These are phyloP conservation scores for Aleurites moluccanus DNA, from an alignment of 441 rosid species.

Conservation along the genomic window DNA sequence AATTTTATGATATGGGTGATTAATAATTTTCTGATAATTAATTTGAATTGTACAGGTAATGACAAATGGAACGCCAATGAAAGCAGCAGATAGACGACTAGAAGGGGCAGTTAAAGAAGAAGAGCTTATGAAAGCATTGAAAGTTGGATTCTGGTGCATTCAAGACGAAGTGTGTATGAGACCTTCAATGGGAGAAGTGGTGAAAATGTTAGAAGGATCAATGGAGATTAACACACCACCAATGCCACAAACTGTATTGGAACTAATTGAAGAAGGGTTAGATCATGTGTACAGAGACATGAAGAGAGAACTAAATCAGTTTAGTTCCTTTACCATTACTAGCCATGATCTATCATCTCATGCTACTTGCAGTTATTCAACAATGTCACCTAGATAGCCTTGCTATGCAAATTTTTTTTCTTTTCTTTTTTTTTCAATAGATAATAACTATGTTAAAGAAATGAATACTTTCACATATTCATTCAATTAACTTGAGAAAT, in stretches of 20 bases:
- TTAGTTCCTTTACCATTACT: constrained; percentile 51
- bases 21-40: background rate
- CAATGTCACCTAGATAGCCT: constrained; percentile 83
- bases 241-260: constrained; percentile 84
- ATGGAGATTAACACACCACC: constrained; percentile 55
- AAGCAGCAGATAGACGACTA: constrained; percentile 66
- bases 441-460: background rate
- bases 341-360: constrained; percentile 42
- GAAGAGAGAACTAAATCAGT: constrained; percentile 63
- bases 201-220: constrained; percentile 78
- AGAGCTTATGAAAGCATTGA: constrained; percentile 60
- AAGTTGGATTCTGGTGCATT: constrained; percentile 87
- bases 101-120: constrained; percentile 68
- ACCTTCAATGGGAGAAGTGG: constrained; percentile 92
- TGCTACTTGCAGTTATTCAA: constrained; percentile 81
- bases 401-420: no score
- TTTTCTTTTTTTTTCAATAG: no score
- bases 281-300: constrained; percentile 79
- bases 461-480: no score
- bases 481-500: background rate
- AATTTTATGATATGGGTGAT: background rate
- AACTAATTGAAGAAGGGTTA: constrained; percentile 79
- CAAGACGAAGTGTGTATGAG: constrained; percentile 74
- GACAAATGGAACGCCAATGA: constrained; percentile 49
- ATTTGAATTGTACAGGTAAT: constrained; percentile 41